Conservation (phyloP, 2,329 filamentous ascomycete species). For the Epichloe elymi region DNA sequence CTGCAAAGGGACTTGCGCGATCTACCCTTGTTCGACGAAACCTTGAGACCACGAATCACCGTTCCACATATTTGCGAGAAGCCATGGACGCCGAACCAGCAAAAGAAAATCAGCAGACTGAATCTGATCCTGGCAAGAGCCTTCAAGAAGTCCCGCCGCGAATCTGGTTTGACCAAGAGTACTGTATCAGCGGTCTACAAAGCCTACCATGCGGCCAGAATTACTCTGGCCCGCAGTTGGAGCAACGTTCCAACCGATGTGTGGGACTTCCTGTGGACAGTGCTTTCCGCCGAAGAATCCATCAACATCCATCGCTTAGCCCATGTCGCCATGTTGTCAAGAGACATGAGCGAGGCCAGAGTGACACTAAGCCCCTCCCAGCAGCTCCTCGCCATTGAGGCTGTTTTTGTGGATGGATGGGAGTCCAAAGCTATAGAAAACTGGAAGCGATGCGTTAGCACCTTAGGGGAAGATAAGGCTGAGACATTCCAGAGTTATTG, state of each 20-base stretch:
- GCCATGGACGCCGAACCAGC: constrained; percentile 24
- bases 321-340: constrained; percentile 47
- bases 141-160: constrained; percentile 16
- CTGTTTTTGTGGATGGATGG: constrained; percentile 50
- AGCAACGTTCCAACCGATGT: constrained; percentile 43
- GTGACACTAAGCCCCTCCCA: constrained; percentile 41
- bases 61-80: constrained; percentile 24
- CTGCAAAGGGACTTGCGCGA: constrained; percentile 17
- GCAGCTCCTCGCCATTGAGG: constrained; percentile 54
- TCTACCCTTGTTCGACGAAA: constrained; percentile 12
- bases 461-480: constrained; percentile 33
- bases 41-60: constrained; percentile 10
- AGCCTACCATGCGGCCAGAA: constrained; percentile 33
- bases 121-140: constrained; percentile 19
- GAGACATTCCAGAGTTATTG: constrained; percentile 41
- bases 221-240: constrained; percentile 31
- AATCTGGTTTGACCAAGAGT: constrained; percentile 17
- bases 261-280: constrained; percentile 54
- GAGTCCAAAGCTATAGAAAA: constrained; percentile 45
- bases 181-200: constrained; percentile 32
- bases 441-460: constrained; percentile 46
- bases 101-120: constrained; percentile 24
- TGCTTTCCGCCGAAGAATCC: constrained; percentile 39
- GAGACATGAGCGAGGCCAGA: constrained; percentile 51
- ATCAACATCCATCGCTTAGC: constrained; percentile 42